Percentiles rank a stretch among this genome's conserved stretches.
phyloP scores from a whole-genome alignment of 495 filamentous ascomycete genomes.

The Penicillium cataractarum region DNA sequence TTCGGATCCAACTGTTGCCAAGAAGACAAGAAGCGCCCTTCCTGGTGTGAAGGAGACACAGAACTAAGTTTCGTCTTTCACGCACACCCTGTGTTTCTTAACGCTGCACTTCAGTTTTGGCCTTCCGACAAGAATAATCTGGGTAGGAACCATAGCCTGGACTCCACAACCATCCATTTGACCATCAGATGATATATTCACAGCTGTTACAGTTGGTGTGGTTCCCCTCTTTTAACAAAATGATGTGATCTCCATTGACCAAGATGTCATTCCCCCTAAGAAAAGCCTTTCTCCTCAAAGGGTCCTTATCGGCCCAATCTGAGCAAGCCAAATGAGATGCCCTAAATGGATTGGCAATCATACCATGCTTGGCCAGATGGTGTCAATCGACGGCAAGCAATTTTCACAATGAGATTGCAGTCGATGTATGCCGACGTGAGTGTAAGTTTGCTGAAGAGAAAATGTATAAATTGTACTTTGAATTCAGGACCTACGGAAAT shows the following conservation, averaged over 20 bases:
- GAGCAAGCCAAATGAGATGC: not conserved
- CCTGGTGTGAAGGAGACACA: no score
- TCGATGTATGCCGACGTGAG: not conserved
- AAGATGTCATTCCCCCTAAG: conserved; percentile 13
- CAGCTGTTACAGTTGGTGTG: not conserved
- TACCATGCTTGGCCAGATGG: conserved; percentile 14
- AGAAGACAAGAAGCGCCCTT: no score
- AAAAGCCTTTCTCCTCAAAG: not conserved
- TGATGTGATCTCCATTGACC: conserved; percentile 14
- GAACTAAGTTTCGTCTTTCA: no score
- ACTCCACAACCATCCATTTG: no score
- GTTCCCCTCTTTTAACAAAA: not conserved
- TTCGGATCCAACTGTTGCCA: no score
- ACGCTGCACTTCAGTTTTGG: no score
- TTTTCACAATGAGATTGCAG: not conserved
- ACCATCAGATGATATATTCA: no score
- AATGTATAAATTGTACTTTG: not conserved
- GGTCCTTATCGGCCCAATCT: not conserved
- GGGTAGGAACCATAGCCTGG: no score
- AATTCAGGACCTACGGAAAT: not conserved
- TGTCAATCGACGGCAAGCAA: conserved; percentile 3
- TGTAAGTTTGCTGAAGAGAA: not conserved
- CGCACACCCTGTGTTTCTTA: no score
- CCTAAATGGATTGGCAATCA: not conserved
- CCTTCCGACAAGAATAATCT: no score